Evolutionary conservation across 2,329 filamentous ascomycete genomes (phyloP).

Genomic region (Penicillium sp.): DNA sequence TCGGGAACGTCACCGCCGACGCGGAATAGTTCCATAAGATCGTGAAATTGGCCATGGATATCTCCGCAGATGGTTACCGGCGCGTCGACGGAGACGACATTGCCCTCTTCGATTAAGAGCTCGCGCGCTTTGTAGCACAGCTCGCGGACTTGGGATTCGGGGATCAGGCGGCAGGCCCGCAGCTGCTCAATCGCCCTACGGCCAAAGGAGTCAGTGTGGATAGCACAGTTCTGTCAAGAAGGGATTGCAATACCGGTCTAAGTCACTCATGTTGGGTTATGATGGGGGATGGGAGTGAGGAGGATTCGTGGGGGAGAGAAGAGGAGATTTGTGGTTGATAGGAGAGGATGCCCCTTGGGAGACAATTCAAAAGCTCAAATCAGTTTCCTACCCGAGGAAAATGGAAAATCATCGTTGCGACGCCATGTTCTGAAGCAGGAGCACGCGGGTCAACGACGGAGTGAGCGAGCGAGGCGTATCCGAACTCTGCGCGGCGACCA

Average conservation of each 20-base stretch:
- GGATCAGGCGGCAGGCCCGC: slow-evolving; percentile 92
- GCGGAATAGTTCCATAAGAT: slow-evolving; percentile 93
- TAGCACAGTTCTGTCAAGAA: slow-evolving; percentile 3
- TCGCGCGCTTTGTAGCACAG: slow-evolving; percentile 96
- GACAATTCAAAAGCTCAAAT: slow-evolving; percentile 12
- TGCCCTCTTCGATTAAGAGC: slow-evolving; percentile 93
- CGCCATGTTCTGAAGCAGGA: slow-evolving; percentile 9
- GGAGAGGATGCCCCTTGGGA: slow-evolving; percentile 2
- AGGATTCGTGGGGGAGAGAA: too few relatives aligned
- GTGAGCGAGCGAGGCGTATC: slow-evolving; percentile 1
- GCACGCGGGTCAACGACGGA: slow-evolving; percentile 4
- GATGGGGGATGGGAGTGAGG: slow-evolving; percentile 10
- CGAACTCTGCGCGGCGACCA: slow-evolving; percentile 15
- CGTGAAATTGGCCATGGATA: slow-evolving; percentile 95
- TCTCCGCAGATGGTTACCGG: slow-evolving; percentile 97
- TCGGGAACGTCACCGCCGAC: slow-evolving; percentile 92
- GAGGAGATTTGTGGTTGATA: slow-evolving; percentile 4
- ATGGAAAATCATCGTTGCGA: slow-evolving; percentile 20
- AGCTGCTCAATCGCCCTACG: slow-evolving; percentile 90
- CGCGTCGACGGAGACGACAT: slow-evolving; percentile 91
- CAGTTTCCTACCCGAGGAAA: slow-evolving; percentile 15
- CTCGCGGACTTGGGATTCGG: slow-evolving; percentile 91
- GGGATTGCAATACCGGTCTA: slow-evolving; percentile 68
- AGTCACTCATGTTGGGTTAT: slow-evolving; percentile 71
- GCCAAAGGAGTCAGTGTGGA: slow-evolving; percentile 3